A percentile compares a stretch with the other conserved stretches of the same genome.
Conservation (phyloP, 768 basidiomycete species). For the Agaricus sinodeliciosus region DNA sequence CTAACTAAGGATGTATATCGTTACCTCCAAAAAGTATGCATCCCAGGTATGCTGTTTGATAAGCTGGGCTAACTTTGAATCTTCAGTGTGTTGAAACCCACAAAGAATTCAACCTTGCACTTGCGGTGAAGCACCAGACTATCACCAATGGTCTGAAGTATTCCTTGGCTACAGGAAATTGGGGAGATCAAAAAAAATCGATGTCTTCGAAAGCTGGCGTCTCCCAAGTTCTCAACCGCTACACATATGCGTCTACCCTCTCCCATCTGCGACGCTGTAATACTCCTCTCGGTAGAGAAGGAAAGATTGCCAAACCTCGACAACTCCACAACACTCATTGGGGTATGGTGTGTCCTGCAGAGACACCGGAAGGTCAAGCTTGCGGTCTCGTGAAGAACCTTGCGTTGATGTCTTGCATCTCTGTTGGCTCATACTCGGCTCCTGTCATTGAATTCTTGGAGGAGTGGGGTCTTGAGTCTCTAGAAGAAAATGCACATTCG, state of each 20-base stretch:
- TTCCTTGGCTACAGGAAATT: conserved; percentile 96
- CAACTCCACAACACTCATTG: conserved; percentile 99
- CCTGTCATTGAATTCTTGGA: conserved; percentile 98
- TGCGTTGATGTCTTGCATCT: conserved; percentile 95
- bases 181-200: conserved; percentile 98
- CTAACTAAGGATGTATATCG: conserved; percentile 96
- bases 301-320: conserved; percentile 98
- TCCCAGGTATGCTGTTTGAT: conserved; percentile 5
- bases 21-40: conserved; percentile 85
- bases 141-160: conserved; percentile 98
- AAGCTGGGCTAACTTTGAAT: conserved; percentile 1
- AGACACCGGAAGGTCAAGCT: conserved; percentile 99
- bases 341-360: conserved; percentile 99
- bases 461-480: conserved; percentile 94
- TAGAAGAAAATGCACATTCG: conserved; percentile 90
- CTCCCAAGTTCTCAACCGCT: conserved; percentile 96
- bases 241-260: conserved; percentile 96
- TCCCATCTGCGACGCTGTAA: conserved; percentile 98
- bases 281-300: conserved; percentile 95
- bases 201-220: conserved; percentile 98
- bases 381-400: conserved; percentile 99
- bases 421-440: conserved; percentile 92
- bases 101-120: conserved; percentile 87
- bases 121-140: conserved; percentile 93
- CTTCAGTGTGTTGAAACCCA: conserved; percentile 90